These are phyloP conservation scores for Pseudogymnoascus pannorum DNA, from an alignment of 2,329 filamentous ascomycete genomes.

Conservation along the genomic window DNA sequence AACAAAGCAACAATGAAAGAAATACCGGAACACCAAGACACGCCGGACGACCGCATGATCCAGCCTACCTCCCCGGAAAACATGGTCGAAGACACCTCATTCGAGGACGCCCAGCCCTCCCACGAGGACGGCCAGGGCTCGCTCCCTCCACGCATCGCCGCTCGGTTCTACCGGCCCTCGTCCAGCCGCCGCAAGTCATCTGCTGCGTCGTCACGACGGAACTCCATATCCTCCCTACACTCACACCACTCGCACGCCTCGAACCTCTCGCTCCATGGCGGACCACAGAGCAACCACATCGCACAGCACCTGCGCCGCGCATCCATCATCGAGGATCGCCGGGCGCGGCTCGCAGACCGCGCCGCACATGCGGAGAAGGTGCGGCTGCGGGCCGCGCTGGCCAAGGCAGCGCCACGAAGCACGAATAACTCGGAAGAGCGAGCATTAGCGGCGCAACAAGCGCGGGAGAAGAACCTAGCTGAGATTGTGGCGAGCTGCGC, in stretches of 20 bases:
- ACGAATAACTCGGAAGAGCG: slow-evolving; percentile 65
- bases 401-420: slow-evolving; percentile 60
- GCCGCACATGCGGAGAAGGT: slow-evolving; percentile 81
- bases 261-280: slow-evolving; percentile 38
- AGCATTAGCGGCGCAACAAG: slow-evolving; percentile 68
- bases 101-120: not conserved
- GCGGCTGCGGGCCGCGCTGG: slow-evolving; percentile 64
- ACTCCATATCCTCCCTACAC: slow-evolving; percentile 70
- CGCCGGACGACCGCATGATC: not conserved
- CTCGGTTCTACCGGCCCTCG: slow-evolving; percentile 65
- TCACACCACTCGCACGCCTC: slow-evolving; percentile 28
- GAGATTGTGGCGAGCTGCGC: slow-evolving; percentile 76
- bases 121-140: slow-evolving; percentile 28
- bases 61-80: not conserved
- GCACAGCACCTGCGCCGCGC: slow-evolving; percentile 73
- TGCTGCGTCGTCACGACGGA: slow-evolving; percentile 69
- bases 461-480: slow-evolving; percentile 71
- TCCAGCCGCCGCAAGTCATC: slow-evolving; percentile 66
- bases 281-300: slow-evolving; percentile 67
- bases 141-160: slow-evolving; percentile 69
- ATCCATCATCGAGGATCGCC: slow-evolving; percentile 73
- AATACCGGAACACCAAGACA: slow-evolving; percentile 2
- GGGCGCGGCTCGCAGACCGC: slow-evolving; percentile 69
- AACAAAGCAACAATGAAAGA: not conserved
- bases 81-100: not conserved